These are phyloP conservation scores for Piedraia hortae DNA, from an alignment of 2,329 filamentous ascomycete genomes.

Conservation along the genomic window DNA sequence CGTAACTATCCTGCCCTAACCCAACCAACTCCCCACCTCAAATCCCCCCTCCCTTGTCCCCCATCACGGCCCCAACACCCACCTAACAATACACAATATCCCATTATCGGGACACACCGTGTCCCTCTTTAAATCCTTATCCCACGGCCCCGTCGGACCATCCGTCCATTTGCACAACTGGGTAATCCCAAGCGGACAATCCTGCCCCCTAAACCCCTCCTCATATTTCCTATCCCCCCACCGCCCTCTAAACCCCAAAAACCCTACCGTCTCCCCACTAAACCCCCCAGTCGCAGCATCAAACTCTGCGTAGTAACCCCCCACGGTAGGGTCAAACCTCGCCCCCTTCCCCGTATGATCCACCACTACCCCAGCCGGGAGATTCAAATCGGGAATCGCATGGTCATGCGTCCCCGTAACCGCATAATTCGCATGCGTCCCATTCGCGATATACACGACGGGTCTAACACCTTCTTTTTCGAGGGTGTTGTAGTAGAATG, in stretches of 20 bases:
- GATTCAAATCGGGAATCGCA: constrained; percentile 25
- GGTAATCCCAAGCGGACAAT: constrained; percentile 15
- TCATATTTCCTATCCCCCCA: constrained; percentile 37
- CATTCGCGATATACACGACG: constrained; percentile 29
- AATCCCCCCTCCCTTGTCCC: too few relatives aligned
- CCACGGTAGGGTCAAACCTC: constrained; percentile 32
- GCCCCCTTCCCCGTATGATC: constrained; percentile 26
- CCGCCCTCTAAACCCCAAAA: constrained; percentile 27
- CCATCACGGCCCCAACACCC: constrained; percentile 3
- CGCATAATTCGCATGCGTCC: constrained; percentile 38
- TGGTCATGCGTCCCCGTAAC: constrained; percentile 32
- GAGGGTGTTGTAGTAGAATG: constrained; percentile 29
- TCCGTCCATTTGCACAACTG: constrained; percentile 20
- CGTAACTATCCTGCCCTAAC: too few relatives aligned
- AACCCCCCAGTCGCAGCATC: constrained; percentile 17
- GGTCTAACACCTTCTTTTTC: constrained; percentile 25
- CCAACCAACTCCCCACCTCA: too few relatives aligned
- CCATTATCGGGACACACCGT: constrained; percentile 29
- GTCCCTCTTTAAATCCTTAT: constrained; percentile 28
- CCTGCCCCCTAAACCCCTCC: constrained; percentile 22
- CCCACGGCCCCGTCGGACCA: constrained; percentile 33
- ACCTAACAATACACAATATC: constrained; percentile 14
- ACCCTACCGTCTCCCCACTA: constrained; percentile 22
- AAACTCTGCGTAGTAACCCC: constrained; percentile 29
- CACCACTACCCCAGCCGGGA: neutral